Conservation (phyloP, 2,329 filamentous ascomycete species). For the Neobulgaria alba region DNA sequence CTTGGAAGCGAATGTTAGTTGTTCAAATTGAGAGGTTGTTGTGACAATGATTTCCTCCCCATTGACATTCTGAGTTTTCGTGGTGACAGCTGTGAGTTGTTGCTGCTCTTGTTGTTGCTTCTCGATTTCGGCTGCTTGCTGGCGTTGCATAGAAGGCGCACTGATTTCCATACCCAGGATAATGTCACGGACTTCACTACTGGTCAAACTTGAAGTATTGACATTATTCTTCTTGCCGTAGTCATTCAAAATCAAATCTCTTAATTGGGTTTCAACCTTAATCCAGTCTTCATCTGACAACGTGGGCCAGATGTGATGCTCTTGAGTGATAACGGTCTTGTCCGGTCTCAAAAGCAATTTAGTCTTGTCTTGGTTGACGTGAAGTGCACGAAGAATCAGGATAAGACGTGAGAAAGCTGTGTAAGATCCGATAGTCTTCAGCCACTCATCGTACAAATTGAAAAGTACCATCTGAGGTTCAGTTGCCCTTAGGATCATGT, state of each 20-base stretch:
- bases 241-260: constrained; percentile 93
- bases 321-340: constrained; percentile 96
- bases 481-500: constrained; percentile 96
- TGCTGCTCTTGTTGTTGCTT: constrained; percentile 97
- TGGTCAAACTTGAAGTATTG: constrained; percentile 93
- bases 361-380: constrained; percentile 98
- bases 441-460: constrained; percentile 97
- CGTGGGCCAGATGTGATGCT: constrained; percentile 97
- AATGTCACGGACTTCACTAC: constrained; percentile 94
- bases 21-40: constrained; percentile 95
- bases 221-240: constrained; percentile 99
- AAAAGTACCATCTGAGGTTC: constrained; percentile 99
- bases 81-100: constrained; percentile 93
- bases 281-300: constrained; percentile 96
- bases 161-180: constrained; percentile 99
- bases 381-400: constrained; percentile 84
- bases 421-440: constrained; percentile 97
- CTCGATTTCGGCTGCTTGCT: constrained; percentile 97
- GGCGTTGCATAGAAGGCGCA: constrained; percentile 93
- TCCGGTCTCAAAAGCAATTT: constrained; percentile 91
- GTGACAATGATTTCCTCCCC: constrained; percentile 98
- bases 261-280: constrained; percentile 94
- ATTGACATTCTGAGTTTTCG: constrained; percentile 94
- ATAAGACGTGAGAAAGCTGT: constrained; percentile 95
- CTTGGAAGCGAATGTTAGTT: constrained; percentile 96